A percentile compares a stretch with the other conserved stretches of the same genome.
These are phyloP conservation scores for Candida coleopterorum DNA, from an alignment of 805 yeast species.

Conservation along the genomic window DNA sequence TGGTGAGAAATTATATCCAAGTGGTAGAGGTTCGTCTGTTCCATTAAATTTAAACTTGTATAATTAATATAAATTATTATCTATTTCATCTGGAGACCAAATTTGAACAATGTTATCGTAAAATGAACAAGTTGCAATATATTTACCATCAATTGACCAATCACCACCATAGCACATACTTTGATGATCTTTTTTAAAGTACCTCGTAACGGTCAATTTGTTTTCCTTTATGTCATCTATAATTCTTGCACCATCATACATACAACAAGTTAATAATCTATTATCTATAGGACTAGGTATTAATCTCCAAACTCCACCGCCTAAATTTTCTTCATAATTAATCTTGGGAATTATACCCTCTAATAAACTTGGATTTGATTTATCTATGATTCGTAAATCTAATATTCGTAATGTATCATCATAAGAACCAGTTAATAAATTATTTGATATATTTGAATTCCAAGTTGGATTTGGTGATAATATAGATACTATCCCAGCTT, in stretches of 20 bases:
- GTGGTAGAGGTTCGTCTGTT: constrained; percentile 91
- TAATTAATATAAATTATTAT: constrained; percentile 8
- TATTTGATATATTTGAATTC: constrained; percentile 40
- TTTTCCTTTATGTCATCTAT: constrained; percentile 24
- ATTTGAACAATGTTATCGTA: constrained; percentile 79
- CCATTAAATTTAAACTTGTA: constrained; percentile 59
- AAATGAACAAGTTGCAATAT: constrained; percentile 81
- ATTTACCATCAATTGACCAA: constrained; percentile 52
- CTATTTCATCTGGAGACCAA: constrained; percentile 43
- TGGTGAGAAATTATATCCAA: constrained; percentile 74
- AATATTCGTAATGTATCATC: constrained; percentile 72
- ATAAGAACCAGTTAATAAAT: constrained; percentile 84
- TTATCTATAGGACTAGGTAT: constrained; percentile 53
- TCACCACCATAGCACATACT: constrained; percentile 97
- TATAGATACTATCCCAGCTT: constrained; percentile 88
- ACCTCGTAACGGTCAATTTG: constrained; percentile 29
- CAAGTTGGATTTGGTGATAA: constrained; percentile 42
- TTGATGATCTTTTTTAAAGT: constrained; percentile 66
- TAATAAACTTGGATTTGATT: constrained; percentile 27
- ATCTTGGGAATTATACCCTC: constrained; percentile 51
- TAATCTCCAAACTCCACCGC: constrained; percentile 96
- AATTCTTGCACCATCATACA: constrained; percentile 91
- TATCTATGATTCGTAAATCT: constrained; percentile 56
- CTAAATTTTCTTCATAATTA: constrained; percentile 46
- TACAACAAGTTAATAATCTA: constrained; percentile 74